Conservation (phyloP, 441 rosid species). For the Aleurites moluccanus region DNA sequence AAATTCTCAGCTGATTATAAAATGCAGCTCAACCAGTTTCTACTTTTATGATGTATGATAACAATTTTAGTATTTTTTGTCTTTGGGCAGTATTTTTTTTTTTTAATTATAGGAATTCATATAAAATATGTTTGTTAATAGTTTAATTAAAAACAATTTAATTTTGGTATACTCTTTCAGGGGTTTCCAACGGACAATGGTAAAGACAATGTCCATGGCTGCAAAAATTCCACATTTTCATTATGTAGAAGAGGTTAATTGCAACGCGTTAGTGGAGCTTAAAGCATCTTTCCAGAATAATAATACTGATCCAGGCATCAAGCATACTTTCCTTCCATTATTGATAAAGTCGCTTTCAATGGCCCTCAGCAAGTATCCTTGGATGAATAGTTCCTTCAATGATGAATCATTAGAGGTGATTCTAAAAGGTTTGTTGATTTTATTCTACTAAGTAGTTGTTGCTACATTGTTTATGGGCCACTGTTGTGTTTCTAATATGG, state of each 20-base stretch:
- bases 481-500: background rate
- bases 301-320: slow-evolving; percentile 61
- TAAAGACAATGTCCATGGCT: slow-evolving; percentile 87
- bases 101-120: background rate
- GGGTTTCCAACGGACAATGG: slow-evolving; percentile 89
- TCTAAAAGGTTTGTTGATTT: slow-evolving; percentile 59
- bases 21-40: background rate
- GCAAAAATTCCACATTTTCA: slow-evolving; percentile 91
- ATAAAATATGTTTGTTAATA: background rate
- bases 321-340: slow-evolving; percentile 80
- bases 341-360: slow-evolving; percentile 79
- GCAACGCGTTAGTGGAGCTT: slow-evolving; percentile 69
- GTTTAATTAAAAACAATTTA: background rate
- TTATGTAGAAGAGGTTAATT: slow-evolving; percentile 90
- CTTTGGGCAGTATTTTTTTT: no score
- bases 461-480: background rate
- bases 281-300: slow-evolving; percentile 65
- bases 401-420: slow-evolving; percentile 74
- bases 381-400: slow-evolving; percentile 81
- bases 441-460: slow-evolving; percentile 7
- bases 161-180: slow-evolving; percentile 35
- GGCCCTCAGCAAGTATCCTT: slow-evolving; percentile 77
- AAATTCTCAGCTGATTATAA: no score
- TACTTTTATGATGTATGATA: background rate
- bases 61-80: background rate